Evolutionary conservation across 768 basidiomycete species (phyloP).

Genomic region (Wakefieldia striispora): DNA sequence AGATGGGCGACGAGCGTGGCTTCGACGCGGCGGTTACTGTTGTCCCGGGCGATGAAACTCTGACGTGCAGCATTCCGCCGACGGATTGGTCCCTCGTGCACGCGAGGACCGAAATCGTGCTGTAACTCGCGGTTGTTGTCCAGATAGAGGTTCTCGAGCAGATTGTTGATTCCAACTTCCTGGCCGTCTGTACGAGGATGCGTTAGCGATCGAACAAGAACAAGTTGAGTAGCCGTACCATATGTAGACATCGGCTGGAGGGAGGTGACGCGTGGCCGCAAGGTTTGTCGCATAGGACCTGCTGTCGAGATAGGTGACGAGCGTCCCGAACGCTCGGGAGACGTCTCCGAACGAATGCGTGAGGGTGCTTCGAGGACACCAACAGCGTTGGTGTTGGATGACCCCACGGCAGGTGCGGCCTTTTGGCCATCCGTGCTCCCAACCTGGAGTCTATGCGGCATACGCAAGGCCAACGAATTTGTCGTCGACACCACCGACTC

Average conservation of each 20-base stretch:
- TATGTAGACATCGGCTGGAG: conserved; percentile 66
- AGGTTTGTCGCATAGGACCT: conserved; percentile 48
- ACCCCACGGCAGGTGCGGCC: conserved; percentile 86
- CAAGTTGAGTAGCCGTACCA: conserved; percentile 41
- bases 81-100: conserved; percentile 78
- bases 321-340: conserved; percentile 71
- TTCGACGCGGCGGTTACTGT: conserved; percentile 57
- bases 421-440: conserved; percentile 77
- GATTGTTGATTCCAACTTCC: conserved; percentile 84
- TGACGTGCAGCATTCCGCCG: conserved; percentile 73
- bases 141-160: conserved; percentile 87
- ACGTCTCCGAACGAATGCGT: conserved; percentile 61
- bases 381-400: conserved; percentile 77
- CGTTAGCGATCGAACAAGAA: conserved; percentile 1
- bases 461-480: conserved; percentile 60
- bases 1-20: conserved; percentile 83
- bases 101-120: conserved; percentile 87
- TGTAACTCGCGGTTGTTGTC: conserved; percentile 85
- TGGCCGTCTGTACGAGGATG: conserved; percentile 63
- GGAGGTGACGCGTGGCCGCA: conserved; percentile 49
- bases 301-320: conserved; percentile 72
- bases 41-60: conserved; percentile 65
- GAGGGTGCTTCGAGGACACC: conserved; percentile 80
- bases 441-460: conserved; percentile 61
- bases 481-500: conserved; percentile 77